phyloP scores from a whole-genome alignment of 1,284 basidiomycete species.

The Ganoderma meredithae region DNA sequence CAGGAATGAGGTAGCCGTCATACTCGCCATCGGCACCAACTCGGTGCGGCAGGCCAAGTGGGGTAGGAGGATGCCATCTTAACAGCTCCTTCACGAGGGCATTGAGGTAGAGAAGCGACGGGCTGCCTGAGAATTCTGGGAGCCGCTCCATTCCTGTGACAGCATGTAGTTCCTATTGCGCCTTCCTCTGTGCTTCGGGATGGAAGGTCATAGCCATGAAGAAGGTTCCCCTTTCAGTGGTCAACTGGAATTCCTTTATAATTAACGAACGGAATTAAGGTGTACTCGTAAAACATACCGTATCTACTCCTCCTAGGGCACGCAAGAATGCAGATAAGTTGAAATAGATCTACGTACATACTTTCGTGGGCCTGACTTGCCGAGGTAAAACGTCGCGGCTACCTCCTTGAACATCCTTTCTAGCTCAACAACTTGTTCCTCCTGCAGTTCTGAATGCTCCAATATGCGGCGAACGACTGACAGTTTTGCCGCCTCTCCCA shows the following conservation, averaged over 20 bases:
- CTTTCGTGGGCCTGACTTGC: slow-evolving; percentile 17
- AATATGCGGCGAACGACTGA: too few species aligned
- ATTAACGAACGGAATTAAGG: too few species aligned
- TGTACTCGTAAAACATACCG: not conserved
- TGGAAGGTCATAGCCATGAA: slow-evolving; percentile 42
- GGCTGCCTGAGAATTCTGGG: slow-evolving; percentile 41
- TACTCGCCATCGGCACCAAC: slow-evolving; percentile 26
- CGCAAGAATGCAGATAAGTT: not conserved
- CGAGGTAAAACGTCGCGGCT: slow-evolving; percentile 26
- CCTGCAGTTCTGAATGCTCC: slow-evolving; percentile 11
- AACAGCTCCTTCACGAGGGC: slow-evolving; percentile 45
- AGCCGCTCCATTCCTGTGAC: slow-evolving; percentile 40
- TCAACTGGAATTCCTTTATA: too few species aligned
- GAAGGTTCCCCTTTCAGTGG: slow-evolving; percentile 25
- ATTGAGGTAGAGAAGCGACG: slow-evolving; percentile 39
- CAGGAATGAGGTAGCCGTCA: slow-evolving; percentile 24
- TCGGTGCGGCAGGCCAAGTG: slow-evolving; percentile 28
- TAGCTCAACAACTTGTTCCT: not conserved
- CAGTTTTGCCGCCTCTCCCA: too few species aligned
- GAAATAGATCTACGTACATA: too few species aligned
- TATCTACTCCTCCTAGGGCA: not conserved
- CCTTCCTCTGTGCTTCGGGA: slow-evolving; percentile 40
- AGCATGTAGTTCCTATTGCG: slow-evolving; percentile 43
- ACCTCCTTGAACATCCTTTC: slow-evolving; percentile 7
- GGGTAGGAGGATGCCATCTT: slow-evolving; percentile 39